Conservation (phyloP, 2,329 filamentous ascomycete species). For the Pestalotiopsis sp. region DNA sequence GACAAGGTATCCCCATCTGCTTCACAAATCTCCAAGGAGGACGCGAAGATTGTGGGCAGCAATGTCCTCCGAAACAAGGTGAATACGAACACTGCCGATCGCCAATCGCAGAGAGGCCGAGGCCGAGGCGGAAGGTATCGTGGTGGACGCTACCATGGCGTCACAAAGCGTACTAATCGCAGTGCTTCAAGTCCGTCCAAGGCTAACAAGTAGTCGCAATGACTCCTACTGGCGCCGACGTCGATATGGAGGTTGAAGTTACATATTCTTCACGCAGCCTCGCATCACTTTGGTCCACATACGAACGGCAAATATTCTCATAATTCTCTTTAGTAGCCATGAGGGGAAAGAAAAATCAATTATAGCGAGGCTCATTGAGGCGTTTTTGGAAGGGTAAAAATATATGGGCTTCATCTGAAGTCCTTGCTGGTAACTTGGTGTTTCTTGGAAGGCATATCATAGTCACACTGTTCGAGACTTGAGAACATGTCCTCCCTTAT, state of each 20-base stretch:
- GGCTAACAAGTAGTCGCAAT: neutral
- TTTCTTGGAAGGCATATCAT: too few species aligned
- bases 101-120: neutral
- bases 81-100: neutral
- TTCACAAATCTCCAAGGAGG: neutral
- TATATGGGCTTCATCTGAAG: too few species aligned
- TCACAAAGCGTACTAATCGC: neutral
- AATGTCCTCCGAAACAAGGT: neutral
- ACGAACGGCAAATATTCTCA: neutral
- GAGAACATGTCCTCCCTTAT: too few species aligned
- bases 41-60: neutral
- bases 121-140: neutral
- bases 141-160: slow-evolving; percentile 1
- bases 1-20: slow-evolving; percentile 4
- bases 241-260: neutral
- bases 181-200: neutral
- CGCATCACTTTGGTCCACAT: neutral
- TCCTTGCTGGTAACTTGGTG: too few species aligned
- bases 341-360: neutral
- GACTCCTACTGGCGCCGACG: neutral
- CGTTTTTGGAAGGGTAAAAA: neutral
- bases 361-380: neutral
- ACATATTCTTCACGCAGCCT: neutral
- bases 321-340: neutral
- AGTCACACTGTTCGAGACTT: too few species aligned